Base-by-base conservation (phyloP, 2,329 filamentous ascomycete genomes). In the Coniochaeta sp. region DNA sequence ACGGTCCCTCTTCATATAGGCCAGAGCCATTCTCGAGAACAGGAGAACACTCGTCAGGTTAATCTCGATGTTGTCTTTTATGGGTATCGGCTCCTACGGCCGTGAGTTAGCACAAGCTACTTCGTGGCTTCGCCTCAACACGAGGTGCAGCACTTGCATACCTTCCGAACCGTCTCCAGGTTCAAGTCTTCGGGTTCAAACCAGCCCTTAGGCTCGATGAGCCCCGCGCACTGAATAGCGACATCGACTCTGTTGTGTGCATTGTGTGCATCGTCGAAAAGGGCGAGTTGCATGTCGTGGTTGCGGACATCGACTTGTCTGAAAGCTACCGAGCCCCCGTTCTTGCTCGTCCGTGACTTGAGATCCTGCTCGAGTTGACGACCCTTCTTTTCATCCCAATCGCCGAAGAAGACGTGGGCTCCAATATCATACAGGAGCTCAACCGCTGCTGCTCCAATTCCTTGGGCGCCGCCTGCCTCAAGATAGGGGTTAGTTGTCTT, bases 231-330 rank as follows among this genome's bases (percentile, higher is more conserved):
- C 4, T 76, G 75, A 22, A 81, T 72, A 6, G 79, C 80, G 61
- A 79, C 75, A 61, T 83, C 80, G 24, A 82, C 73, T 6, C 70
- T 70, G 3, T 77, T 76, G 61, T 78, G 77, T n/a, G 70, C 72
- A 7, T 74, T 67, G 47, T 75, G 73, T 0, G 79, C 78, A 2
- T 71, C 62, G 26, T 79, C 74, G 66, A 82, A 82, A 5, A 83
- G 69, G 3, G 69, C 69, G 33, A 81, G 67, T 31, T 79, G 74
- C 16, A 76, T 73, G n/a, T 72, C 64, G 64, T 82, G 81, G 50
- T 73, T 67, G 11, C 73, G 73, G 9, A 81, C 77, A 66, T 83
- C 77, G 34, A 73, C 73, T 19, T 70, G 66, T 16, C 76, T 70
- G 67, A 80, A 82, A 52, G 59, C 57, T 69, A 66, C 19, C 66